phyloP scores from a whole-genome alignment of 148 eudicot genomes.

The Cornus florida region DNA sequence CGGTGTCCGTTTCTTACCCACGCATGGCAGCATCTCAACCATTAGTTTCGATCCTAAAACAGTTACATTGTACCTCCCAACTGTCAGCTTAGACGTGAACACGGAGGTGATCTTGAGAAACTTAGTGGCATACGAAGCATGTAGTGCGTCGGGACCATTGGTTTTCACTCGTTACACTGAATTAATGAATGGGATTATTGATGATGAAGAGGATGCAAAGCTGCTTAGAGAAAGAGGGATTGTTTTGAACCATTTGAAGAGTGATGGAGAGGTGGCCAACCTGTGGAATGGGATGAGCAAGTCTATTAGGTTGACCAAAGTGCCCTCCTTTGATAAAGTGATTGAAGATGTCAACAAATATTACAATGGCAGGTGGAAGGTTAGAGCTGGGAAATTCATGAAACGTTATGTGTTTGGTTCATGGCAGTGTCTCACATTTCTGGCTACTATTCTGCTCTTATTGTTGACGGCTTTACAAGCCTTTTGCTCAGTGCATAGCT shows the following conservation, averaged over 20 bases:
- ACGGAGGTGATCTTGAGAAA: conserved; percentile 34
- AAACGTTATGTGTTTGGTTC: conserved; percentile 14
- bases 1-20: conserved; percentile 26
- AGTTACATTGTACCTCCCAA: conserved; percentile 24
- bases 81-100: conserved; percentile 17
- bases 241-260: conserved; percentile 9
- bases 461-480: no score
- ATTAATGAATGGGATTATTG: conserved; percentile 43
- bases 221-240: conserved; percentile 21
- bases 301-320: no score
- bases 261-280: conserved; percentile 8
- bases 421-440: conserved; percentile 21
- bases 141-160: conserved; percentile 9
- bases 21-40: conserved; percentile 16
- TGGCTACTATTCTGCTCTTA: background rate
- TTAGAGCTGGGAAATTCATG: conserved; percentile 14
- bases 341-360: conserved; percentile 7
- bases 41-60: conserved; percentile 22
- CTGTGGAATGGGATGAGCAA: no score
- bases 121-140: conserved; percentile 27
- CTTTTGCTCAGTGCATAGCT: no score
- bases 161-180: conserved; percentile 37
- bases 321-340: no score
- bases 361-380: conserved; percentile 12
- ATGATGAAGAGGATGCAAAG: conserved; percentile 24